Conservation (phyloP, 208 protist species). For the Wallacemonas sp. region DNA sequence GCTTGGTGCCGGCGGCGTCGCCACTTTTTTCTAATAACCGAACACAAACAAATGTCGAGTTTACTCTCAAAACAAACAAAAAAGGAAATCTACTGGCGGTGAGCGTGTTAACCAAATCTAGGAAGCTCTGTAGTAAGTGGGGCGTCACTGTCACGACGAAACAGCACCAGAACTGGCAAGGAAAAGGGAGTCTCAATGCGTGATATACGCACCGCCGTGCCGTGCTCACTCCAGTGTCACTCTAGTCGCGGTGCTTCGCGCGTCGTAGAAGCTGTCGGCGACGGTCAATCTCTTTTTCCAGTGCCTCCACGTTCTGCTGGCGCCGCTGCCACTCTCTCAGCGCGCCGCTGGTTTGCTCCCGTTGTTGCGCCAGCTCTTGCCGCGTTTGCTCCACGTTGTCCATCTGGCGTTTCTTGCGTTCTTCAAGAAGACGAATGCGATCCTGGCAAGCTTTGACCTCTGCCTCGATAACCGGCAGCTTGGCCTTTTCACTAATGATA, state of each 20-base stretch:
- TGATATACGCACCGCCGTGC: no score
- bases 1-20: no score
- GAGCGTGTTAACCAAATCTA: no score
- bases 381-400: constrained; percentile 54
- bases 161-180: no score
- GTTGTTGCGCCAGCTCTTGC: constrained; percentile 34
- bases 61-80: not conserved
- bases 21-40: no score
- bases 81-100: not conserved
- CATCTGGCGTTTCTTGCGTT: constrained; percentile 57
- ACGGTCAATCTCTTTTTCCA: constrained; percentile 40
- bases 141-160: no score
- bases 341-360: constrained; percentile 15
- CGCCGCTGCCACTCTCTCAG: constrained; percentile 34
- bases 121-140: no score
- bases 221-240: no score
- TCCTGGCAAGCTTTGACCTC: constrained; percentile 17
- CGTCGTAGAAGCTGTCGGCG: constrained; percentile 11
- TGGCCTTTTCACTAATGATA: not conserved
- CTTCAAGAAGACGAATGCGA: constrained; percentile 32
- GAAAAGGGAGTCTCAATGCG: no score
- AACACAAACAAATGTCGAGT: constrained; percentile 12
- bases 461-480: constrained; percentile 8
- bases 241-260: not conserved
- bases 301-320: constrained; percentile 22